Percentiles rank a stretch among this genome's conserved stretches.
These are phyloP conservation scores for Diplocarpon rosae DNA, from an alignment of 2,329 filamentous ascomycete genomes.

Conservation along the genomic window DNA sequence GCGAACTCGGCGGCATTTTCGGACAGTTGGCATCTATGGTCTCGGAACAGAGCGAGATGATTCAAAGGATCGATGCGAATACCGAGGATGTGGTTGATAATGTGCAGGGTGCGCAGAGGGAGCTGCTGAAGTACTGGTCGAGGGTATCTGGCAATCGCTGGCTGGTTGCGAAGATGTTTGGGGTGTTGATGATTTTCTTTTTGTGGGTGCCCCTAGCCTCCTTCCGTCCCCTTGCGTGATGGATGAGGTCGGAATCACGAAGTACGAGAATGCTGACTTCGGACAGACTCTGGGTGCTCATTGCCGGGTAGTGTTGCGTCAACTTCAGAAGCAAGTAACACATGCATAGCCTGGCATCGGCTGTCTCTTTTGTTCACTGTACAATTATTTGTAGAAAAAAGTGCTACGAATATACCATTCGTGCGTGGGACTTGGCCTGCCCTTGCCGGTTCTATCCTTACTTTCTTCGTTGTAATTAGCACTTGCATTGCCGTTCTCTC, in stretches of 20 bases:
- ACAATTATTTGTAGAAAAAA: not conserved
- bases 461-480: too few species aligned
- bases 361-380: not conserved
- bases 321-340: not conserved
- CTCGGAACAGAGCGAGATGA: slow-evolving; percentile 93
- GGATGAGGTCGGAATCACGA: not conserved
- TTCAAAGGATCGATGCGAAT: slow-evolving; percentile 92
- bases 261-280: not conserved
- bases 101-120: slow-evolving; percentile 89
- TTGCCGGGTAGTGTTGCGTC: slow-evolving; percentile 16
- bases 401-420: not conserved
- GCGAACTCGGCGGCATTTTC: slow-evolving; percentile 84
- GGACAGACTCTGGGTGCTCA: slow-evolving; percentile 24
- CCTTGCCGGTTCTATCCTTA: too few species aligned
- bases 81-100: slow-evolving; percentile 98
- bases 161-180: slow-evolving; percentile 81
- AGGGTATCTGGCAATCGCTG: slow-evolving; percentile 90
- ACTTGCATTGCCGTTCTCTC: too few species aligned
- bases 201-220: slow-evolving; percentile 35
- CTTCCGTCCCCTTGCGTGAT: not conserved
- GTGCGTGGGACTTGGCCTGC: too few species aligned
- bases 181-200: slow-evolving; percentile 92
- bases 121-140: slow-evolving; percentile 94
- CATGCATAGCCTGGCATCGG: not conserved
- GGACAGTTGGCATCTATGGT: slow-evolving; percentile 95